phyloP scores from a whole-genome alignment of 176 grass and related monocot species.

The Phoenix roebelenii region DNA sequence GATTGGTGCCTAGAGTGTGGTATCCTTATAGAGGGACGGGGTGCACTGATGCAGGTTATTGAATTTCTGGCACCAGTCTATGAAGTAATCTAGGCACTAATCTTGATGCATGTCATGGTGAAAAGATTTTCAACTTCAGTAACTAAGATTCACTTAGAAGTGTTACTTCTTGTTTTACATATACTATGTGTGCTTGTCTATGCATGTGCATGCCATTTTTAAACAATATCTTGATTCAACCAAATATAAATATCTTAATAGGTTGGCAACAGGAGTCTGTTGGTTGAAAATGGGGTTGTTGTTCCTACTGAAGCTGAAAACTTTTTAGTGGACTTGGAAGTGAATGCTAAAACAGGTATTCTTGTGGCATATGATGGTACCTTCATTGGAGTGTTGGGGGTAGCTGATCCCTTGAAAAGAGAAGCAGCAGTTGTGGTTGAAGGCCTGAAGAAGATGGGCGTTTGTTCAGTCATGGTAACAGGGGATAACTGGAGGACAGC shows the following conservation, averaged over 20 bases:
- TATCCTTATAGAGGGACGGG: too few species aligned
- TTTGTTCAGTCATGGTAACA: conserved; percentile 90
- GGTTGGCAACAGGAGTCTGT: conserved; percentile 70
- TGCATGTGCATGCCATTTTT: too few species aligned
- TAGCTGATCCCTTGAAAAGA: conserved; percentile 91
- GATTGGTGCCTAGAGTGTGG: too few species aligned
- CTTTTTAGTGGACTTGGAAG: conserved; percentile 77
- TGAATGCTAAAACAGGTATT: conserved; percentile 89
- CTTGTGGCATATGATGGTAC: conserved; percentile 62
- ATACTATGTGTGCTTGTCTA: too few species aligned
- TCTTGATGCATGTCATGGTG: too few species aligned
- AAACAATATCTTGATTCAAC: too few species aligned
- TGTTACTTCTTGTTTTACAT: too few species aligned
- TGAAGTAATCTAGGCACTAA: too few species aligned
- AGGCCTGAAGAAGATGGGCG: conserved; percentile 87
- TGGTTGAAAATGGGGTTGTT: conserved; percentile 46
- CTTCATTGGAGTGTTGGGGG: conserved; percentile 69
- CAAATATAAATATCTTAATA: conserved; percentile 1
- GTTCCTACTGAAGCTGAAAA: conserved; percentile 67
- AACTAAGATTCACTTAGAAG: too few species aligned
- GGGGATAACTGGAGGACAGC: conserved; percentile 94
- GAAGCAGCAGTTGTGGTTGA: conserved; percentile 84
- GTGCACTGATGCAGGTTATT: too few species aligned
- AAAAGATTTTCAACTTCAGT: too few species aligned
- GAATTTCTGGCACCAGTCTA: too few species aligned